These are phyloP conservation scores for Pelagomonas calceolata DNA, from an alignment of 108 stramenopile genomes.

Conservation along the genomic window DNA sequence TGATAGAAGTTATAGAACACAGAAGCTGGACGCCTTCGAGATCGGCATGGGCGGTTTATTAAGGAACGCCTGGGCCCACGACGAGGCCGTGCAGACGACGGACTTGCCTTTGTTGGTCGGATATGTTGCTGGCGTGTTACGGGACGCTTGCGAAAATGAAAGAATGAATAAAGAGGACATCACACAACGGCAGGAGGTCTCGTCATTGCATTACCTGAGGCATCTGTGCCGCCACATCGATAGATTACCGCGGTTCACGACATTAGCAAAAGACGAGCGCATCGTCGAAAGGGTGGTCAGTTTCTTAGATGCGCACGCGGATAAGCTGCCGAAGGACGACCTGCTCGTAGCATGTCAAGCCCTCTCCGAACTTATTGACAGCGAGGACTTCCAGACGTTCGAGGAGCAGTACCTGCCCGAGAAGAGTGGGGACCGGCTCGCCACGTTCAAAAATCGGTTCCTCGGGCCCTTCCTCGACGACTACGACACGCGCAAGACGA, in stretches of 20 bases:
- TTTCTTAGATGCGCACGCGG: neutral
- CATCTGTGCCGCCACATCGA: constrained; percentile 1
- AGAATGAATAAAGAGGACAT: neutral
- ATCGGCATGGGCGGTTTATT: constrained; percentile 16
- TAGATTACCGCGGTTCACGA: constrained; percentile 4
- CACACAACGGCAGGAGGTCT: constrained; percentile 2
- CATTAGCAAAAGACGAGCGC: constrained; percentile 1
- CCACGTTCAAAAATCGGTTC: neutral
- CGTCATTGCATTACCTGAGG: constrained; percentile 1
- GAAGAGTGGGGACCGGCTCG: neutral
- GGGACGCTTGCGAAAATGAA: neutral
- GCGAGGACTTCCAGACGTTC: constrained; percentile 12
- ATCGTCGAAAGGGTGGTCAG: neutral
- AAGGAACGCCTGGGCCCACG: constrained; percentile 26
- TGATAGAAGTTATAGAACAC: no score
- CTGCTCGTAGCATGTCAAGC: neutral
- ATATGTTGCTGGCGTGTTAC: neutral
- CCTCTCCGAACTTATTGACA: neutral
- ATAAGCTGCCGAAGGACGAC: neutral
- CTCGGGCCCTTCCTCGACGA: neutral
- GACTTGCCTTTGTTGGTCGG: constrained; percentile 19
- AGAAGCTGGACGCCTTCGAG: constrained; percentile 24
- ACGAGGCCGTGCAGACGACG: constrained; percentile 30
- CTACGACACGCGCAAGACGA: neutral
- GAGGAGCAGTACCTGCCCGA: constrained; percentile 3